Base-by-base conservation (phyloP, 805 yeast genomes). In the Dipodascus albidus region DNA sequence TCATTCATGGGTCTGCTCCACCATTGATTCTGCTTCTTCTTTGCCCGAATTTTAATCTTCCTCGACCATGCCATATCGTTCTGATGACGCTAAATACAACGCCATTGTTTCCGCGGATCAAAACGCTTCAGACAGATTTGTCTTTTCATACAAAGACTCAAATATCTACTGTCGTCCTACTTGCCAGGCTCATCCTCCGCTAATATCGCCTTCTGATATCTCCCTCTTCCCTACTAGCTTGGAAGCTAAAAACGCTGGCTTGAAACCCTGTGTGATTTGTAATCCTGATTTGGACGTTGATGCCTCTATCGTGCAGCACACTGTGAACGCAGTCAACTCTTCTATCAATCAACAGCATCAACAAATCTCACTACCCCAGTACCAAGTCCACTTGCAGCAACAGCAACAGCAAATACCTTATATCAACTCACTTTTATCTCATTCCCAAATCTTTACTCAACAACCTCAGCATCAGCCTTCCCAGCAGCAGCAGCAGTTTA, bases 321-420 rank as follows among this genome's bases (percentile, higher is more conserved):
- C 88, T 17, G 84, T 83, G 6, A 74, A 72, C 15, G 59, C 72
- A 23, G 79, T 83, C 56, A 84, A 84, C 63, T 62, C 73, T 48
- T 66, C 71, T 42, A 80, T 83, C 53, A 85, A 85, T 0, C 81
- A 82, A 58, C 69, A 76, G 54, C 73, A 77, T 2, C 47, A 41
- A 8, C 22, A 41, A 6, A 20, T 17, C 22, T 20, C 47, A 6
- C 24, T 11, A 23, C 27, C 44, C 17, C 44, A 38, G 20, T 38
- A 6, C 20, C 44, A 38, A 38, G n/a, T 38, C 20, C 20, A 11
- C 17, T n/a, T 38, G 20, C 44, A 38, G 20, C 44, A 38, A 38
- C 44, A 14, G 17, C 44, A 31, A 31, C 38, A n/a, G 44, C 44
- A 38, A 38, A 27, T 27, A 11, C 33, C 33, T 27, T 27, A 6